Percentiles rank a stretch among this genome's conserved stretches.
phyloP scores from a whole-genome alignment of 305 asterid species.

The Fraxinus nigra region DNA sequence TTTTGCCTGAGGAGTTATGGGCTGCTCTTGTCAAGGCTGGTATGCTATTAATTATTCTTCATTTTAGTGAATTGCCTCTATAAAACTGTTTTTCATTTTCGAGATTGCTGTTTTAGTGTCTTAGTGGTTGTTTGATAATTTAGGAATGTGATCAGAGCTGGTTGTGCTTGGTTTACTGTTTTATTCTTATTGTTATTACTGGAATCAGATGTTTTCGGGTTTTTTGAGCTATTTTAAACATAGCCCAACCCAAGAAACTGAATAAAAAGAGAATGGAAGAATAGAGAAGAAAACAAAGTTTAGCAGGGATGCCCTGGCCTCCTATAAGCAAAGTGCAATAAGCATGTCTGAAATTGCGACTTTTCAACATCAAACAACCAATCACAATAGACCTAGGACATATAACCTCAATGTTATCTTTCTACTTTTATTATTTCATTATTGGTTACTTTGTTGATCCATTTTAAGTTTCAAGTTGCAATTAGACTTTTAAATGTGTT shows the following conservation, averaged over 20 bases:
- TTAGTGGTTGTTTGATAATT: neutral
- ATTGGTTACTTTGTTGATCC: neutral
- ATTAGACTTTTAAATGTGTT: neutral
- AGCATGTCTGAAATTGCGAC: neutral
- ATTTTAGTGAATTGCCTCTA: neutral
- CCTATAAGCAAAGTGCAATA: neutral
- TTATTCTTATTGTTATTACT: neutral
- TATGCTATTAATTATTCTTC: conserved; percentile 29
- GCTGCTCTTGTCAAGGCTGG: conserved; percentile 98
- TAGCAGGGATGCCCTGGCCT: neutral
- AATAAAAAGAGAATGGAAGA: neutral
- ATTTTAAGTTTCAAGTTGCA: neutral
- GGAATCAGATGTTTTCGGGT: neutral
- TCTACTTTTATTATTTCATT: neutral
- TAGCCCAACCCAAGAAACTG: neutral
- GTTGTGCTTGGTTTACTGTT: neutral
- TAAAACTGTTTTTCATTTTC: neutral
- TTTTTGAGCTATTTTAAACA: neutral
- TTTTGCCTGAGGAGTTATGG: conserved; percentile 96
- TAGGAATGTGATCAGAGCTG: neutral
- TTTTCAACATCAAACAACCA: neutral
- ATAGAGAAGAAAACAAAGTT: neutral
- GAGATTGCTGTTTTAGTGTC: neutral
- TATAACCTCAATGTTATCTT: neutral
- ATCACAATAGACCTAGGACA: neutral